Base-by-base conservation (phyloP, 2,329 filamentous ascomycete genomes). In the Davidsoniella virescens region DNA sequence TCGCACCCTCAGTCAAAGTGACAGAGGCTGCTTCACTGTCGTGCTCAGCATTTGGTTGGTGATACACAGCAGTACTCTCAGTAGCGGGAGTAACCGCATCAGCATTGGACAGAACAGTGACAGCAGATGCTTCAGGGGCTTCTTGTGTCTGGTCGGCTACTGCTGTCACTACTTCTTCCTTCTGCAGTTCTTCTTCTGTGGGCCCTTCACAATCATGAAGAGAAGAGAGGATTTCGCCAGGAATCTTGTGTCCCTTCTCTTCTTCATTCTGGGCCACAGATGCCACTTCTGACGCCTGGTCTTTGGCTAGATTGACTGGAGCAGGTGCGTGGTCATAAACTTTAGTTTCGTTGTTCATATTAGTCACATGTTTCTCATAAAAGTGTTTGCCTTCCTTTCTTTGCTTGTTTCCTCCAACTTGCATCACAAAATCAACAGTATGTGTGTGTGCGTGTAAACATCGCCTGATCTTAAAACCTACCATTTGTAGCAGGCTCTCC, bases 291-390 rank as follows among this genome's bases (percentile, higher is more conserved):
- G 25, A 25, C 16, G 44, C 29, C 33, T 37, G 44, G 44, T 38
- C 44, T 26, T 47, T 14, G 25, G 44, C 33, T 39, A n/a, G 17
- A 29, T 47, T 33, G 33, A 29, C 38, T 47, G 38, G 37, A 38
- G 44, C 36, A 29, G 44, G 26, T 25, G 39, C 44, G 44, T 38
- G 18, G 44, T 47, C 44, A 47, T 38, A 47, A 47, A 38, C 44
- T 47, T 47, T 18, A 20, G 37, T 33, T 33, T 33, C 29, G 29
- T 33, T 33, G 29, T 47, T 47, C 44, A 47, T 47, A 47, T 47
- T 47, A 47, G 44, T 47, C 33, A 38, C 44, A 47, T 47, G 33
- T 33, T 37, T 18, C 44, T 47, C 44, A 18, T 47, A 18, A 47
- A 38, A 20, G 12, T 33, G 8, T 33, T 33, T 39, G 18, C n/a